Evolutionary conservation across 2,329 filamentous ascomycete genomes (phyloP), one percentile per base, ranked within the genome.

Genomic region (Pezicula radicicola): DNA sequence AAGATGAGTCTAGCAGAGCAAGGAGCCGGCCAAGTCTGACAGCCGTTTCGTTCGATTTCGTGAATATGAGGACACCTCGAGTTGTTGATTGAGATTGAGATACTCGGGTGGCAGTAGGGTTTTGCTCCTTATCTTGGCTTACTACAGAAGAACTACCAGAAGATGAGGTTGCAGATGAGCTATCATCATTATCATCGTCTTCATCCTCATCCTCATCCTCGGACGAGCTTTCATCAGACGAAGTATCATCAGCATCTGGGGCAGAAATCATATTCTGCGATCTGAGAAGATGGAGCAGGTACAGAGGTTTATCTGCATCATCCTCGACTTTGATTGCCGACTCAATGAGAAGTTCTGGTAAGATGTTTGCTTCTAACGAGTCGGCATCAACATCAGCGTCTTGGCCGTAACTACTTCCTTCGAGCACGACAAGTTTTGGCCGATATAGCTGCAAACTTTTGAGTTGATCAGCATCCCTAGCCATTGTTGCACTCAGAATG

Each of bases 401-500:
- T 48, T 60, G 58, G 0, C 55, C 50, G 21, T 63, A 66, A 2
- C 61, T 44, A n/a, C 50, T 43, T 28, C 80, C 82, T 55, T 92
- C 87, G 13, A 96, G 78, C 1, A 91, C 80, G 0, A 97, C 79
- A 44, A 97, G 73, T 53, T 81, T 87, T 3, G 94, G 93, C 48
- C 88, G 78, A 27, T 78, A 76, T 28, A 97, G 75, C 54, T 81
- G 87, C 36, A 97, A 70, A 1, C 84, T 85, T 50, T 82, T 87
- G 18, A 97, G 74, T 54, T 94, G 85, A 35, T 88, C 89, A 45
- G 96, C 74, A 64, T 97, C 91, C 52, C 85, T 81, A 2, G 92
- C 96, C 83, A 97, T 91, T 0, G 93, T 97, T 6, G 93, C 94
- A 67, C 91, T 96, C 3, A 97, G 78, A 48, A 97, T 80, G 16